These are phyloP conservation scores for Lodderomyces theae DNA, from an alignment of 1,139 yeast species.

Conservation along the genomic window DNA sequence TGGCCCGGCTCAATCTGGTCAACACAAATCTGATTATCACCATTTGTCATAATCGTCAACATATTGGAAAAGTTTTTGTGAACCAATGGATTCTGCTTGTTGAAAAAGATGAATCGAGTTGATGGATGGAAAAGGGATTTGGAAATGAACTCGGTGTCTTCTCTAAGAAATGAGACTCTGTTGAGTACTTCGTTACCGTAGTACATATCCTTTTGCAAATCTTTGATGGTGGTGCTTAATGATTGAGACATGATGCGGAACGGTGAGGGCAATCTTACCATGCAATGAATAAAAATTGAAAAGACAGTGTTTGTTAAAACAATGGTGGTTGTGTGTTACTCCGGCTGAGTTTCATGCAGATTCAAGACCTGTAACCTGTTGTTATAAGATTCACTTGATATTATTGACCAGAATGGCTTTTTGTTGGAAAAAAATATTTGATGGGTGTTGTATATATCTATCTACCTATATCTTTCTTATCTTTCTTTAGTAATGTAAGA, in stretches of 20 bases:
- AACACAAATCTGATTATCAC: conserved; percentile 25
- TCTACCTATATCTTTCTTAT: no score
- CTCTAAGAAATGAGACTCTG: conserved; percentile 76
- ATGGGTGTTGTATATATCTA: no score
- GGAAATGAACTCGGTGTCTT: conserved; percentile 58
- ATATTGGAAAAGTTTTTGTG: conserved; percentile 25
- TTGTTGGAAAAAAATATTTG: no score
- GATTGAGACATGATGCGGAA: conserved; percentile 12
- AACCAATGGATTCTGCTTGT: conserved; percentile 36
- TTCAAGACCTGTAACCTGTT: no score
- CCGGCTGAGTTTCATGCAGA: no score
- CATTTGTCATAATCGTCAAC: conserved; percentile 37
- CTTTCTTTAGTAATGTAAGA: no score
- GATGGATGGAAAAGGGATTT: conserved; percentile 49
- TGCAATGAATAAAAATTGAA: conserved; percentile 2
- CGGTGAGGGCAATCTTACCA: not conserved
- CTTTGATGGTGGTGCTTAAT: conserved; percentile 15
- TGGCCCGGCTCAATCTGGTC: conserved; percentile 10
- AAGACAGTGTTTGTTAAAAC: not conserved
- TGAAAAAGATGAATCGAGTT: conserved; percentile 56
- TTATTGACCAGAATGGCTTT: no score
- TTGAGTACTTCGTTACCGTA: conserved; percentile 64
- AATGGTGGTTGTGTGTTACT: not conserved
- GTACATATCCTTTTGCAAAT: conserved; percentile 34
- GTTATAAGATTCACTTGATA: no score